phyloP scores from a whole-genome alignment of 1,284 basidiomycete genomes.

The Malassezia arunalokei region DNA sequence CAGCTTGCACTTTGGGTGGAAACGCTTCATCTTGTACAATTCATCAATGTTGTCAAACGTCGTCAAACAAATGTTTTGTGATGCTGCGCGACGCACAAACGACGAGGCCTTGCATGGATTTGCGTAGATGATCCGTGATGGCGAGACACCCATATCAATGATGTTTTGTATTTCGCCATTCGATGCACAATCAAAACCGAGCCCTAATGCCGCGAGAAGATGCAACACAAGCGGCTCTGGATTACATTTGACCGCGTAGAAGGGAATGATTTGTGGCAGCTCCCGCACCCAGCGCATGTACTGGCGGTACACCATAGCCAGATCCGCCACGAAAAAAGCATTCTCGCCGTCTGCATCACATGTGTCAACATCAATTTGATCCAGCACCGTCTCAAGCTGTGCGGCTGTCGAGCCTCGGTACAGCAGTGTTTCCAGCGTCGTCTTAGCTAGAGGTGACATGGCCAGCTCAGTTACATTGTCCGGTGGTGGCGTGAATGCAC shows the following conservation, averaged over 20 bases:
- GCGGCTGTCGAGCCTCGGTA: slow-evolving; percentile 28
- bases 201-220: slow-evolving; percentile 73
- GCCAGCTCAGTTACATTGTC: slow-evolving; percentile 5
- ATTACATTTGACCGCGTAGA: slow-evolving; percentile 88
- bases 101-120: slow-evolving; percentile 97
- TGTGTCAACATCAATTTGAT: slow-evolving; percentile 45
- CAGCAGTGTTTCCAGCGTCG: slow-evolving; percentile 17
- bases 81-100: slow-evolving; percentile 74
- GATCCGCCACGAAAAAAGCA: slow-evolving; percentile 91
- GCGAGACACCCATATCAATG: slow-evolving; percentile 55
- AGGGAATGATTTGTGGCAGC: slow-evolving; percentile 68
- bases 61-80: slow-evolving; percentile 73
- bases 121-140: slow-evolving; percentile 77
- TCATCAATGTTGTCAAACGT: slow-evolving; percentile 98
- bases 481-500: slow-evolving; percentile 15
- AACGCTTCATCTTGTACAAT: slow-evolving; percentile 80
- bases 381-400: slow-evolving; percentile 30
- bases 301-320: slow-evolving; percentile 74
- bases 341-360: slow-evolving; percentile 63
- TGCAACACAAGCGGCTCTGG: slow-evolving; percentile 87
- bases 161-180: slow-evolving; percentile 81
- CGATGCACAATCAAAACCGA: slow-evolving; percentile 97
- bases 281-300: slow-evolving; percentile 69
- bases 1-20: slow-evolving; percentile 70
- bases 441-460: slow-evolving; percentile 6